phyloP scores from a whole-genome alignment of 768 basidiomycete species.

The Chalciporus pseudorubinellus region DNA sequence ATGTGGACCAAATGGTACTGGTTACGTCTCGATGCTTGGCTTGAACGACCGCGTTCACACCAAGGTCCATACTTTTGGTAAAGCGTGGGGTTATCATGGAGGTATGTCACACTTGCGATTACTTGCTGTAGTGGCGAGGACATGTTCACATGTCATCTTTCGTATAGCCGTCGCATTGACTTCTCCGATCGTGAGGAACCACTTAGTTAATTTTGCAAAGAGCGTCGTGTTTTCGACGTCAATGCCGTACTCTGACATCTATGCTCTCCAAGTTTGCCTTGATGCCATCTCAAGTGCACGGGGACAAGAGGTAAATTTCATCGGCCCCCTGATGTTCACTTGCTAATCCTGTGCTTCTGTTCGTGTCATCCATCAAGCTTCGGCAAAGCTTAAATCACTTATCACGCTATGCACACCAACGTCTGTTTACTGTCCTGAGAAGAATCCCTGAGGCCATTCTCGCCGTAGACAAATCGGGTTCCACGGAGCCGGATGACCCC shows the following conservation, averaged over 20 bases:
- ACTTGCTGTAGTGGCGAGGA: no score
- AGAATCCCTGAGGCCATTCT: constrained; percentile 8
- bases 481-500: neutral
- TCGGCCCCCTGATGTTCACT: neutral
- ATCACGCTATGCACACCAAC: constrained; percentile 14
- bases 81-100: constrained; percentile 30
- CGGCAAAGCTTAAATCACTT: constrained; percentile 8
- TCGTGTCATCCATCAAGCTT: constrained; percentile 9
- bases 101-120: constrained; percentile 3
- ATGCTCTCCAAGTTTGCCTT: constrained; percentile 43
- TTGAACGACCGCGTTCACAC: no score
- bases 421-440: constrained; percentile 3
- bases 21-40: constrained; percentile 39
- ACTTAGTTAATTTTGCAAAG: constrained; percentile 21
- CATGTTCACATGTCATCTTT: neutral
- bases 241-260: constrained; percentile 20
- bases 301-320: constrained; percentile 19
- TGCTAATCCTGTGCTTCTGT: neutral
- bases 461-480: neutral
- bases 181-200: constrained; percentile 14
- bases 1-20: constrained; percentile 48
- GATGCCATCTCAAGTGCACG: constrained; percentile 9
- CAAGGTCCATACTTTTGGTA: constrained; percentile 54
- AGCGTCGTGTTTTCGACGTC: constrained; percentile 23
- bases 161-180: constrained; percentile 19